Percentiles rank a stretch among this genome's conserved stretches.
Evolutionary conservation across 768 basidiomycete genomes (phyloP).

Genomic region (Termitomyces sp.): DNA sequence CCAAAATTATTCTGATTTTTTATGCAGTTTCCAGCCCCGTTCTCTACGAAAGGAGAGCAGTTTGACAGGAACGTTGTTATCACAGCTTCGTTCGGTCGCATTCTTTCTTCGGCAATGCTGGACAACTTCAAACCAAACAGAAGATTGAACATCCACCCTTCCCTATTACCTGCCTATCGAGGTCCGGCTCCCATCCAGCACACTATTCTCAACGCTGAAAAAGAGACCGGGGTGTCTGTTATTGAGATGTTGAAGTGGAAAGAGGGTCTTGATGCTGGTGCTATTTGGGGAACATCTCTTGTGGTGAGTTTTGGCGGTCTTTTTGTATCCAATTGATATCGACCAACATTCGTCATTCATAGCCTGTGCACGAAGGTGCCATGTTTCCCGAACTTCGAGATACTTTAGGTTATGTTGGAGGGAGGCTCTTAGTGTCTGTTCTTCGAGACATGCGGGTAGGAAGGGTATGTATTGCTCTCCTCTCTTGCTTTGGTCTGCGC

Average conservation of each 20-base stretch:
- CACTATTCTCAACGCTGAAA: constrained; percentile 64
- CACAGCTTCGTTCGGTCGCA: constrained; percentile 90
- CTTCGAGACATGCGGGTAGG: constrained; percentile 60
- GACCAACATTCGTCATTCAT: background rate
- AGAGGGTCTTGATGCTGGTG: constrained; percentile 77
- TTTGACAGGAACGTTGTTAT: constrained; percentile 56
- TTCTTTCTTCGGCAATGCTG: constrained; percentile 64
- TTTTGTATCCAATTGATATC: background rate
- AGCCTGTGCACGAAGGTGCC: constrained; percentile 52
- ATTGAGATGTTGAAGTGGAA: constrained; percentile 68
- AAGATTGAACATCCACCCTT: constrained; percentile 87
- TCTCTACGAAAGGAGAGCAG: constrained; percentile 21
- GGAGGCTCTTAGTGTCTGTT: constrained; percentile 65
- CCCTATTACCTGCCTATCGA: constrained; percentile 81
- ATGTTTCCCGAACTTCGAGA: constrained; percentile 58
- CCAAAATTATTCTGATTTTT: background rate
- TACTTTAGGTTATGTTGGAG: constrained; percentile 59
- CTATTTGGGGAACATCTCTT: constrained; percentile 53
- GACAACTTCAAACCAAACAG: constrained; percentile 52
- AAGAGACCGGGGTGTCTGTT: constrained; percentile 76
- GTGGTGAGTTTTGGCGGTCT: constrained; percentile 42
- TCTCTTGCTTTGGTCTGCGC: background rate
- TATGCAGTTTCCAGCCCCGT: constrained; percentile 36
- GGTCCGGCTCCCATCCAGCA: constrained; percentile 91
- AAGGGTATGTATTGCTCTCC: constrained; percentile 33